Evolutionary conservation across 805 yeast species (phyloP), one percentile per base, ranked within the genome.

Genomic region (Candida sithepensis): DNA sequence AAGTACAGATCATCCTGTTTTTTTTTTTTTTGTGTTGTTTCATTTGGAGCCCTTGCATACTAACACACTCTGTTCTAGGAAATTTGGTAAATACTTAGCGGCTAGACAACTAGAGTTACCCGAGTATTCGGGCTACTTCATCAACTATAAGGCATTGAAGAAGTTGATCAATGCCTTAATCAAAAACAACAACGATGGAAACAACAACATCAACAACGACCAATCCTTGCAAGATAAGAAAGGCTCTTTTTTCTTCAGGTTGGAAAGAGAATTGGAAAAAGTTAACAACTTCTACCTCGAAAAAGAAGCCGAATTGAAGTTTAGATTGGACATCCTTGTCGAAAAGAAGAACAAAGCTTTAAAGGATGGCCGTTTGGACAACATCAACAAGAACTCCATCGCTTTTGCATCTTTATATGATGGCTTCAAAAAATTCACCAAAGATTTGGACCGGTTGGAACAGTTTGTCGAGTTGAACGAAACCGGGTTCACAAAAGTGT

Each of bases 381-480:
- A 70, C 67, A 53, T 79, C 72, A 73, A 71, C 49, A 83, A 81
- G 53, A 79, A 80, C 49, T 84, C 95, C 7, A 85, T 90, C 30
- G 78, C 92, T 3, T 90, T 85, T 63, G 77, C 87, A 50, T 86
- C 92, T 13, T 67, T 94, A 44, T 88, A 88, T 60, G 96, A 90
- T 58, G 95, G 92, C 16, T 86, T 91, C 65, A 88, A 85, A 64
- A 84, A 94, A 58, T 88, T 88, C 57, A 85, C 95, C 45, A 86
- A 90, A 56, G 98, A 94, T 66, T 71, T 94, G 53, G 87, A 86
- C 52, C 77, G 96, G 49, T 72, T 94, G 23, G 96, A 94, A 63
- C 97, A 92, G 65, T 94, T 88, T 68, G 89, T 94, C 36, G 97
- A 91, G 66, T 74, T 94, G 49, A 94, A 94, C 64, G 97, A 91